phyloP scores from a whole-genome alignment of 1,284 basidiomycete species.

The Pterulicium gracile region DNA sequence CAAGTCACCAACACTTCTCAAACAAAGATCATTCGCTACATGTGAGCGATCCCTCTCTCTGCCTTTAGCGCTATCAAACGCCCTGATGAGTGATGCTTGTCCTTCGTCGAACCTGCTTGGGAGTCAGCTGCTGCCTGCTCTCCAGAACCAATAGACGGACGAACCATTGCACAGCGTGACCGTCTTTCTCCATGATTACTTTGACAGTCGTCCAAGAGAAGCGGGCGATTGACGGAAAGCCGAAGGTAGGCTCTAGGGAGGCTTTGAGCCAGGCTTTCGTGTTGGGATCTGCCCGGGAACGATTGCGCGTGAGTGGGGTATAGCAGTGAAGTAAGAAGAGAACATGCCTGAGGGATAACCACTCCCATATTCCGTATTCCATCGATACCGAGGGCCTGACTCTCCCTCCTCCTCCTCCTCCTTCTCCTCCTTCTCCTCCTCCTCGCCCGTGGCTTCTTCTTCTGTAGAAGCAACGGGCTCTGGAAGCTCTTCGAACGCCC shows the following conservation, averaged over 20 bases:
- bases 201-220: conserved; percentile 97
- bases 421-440: neutral
- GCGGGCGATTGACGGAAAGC: conserved; percentile 82
- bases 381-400: conserved; percentile 14
- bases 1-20: conserved; percentile 50
- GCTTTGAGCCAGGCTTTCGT: conserved; percentile 81
- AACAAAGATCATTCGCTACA: conserved; percentile 60
- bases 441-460: conserved; percentile 16
- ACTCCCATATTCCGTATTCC: conserved; percentile 49
- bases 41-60: conserved; percentile 59
- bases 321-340: conserved; percentile 6
- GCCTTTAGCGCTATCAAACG: conserved; percentile 59
- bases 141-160: conserved; percentile 12
- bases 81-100: conserved; percentile 63
- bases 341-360: conserved; percentile 80
- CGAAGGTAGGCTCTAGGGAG: conserved; percentile 83
- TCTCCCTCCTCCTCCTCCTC: neutral
- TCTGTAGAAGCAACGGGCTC: neutral
- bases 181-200: conserved; percentile 74
- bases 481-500: conserved; percentile 62
- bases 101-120: conserved; percentile 65
- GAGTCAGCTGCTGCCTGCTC: neutral
- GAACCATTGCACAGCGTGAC: conserved; percentile 72
- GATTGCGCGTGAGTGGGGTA: too few relatives aligned
- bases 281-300: conserved; percentile 79